Percentiles rank a stretch among this genome's conserved stretches.
These are phyloP conservation scores for Phytopythium ostracodes DNA, from an alignment of 352 stramenopile genomes.

Conservation along the genomic window DNA sequence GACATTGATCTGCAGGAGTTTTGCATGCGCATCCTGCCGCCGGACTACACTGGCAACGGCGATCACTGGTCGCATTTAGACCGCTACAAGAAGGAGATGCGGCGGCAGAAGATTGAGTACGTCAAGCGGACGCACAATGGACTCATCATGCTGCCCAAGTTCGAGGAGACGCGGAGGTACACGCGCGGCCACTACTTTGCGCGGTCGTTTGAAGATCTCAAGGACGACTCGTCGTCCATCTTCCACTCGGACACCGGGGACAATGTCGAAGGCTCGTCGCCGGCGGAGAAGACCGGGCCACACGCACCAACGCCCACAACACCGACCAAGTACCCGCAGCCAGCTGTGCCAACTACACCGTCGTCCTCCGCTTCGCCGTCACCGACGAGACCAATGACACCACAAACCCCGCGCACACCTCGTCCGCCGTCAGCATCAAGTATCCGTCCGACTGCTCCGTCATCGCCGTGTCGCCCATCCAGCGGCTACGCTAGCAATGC, in stretches of 20 bases:
- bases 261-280: neutral
- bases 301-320: conserved; percentile 10
- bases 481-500: neutral
- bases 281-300: conserved; percentile 9
- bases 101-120: conserved; percentile 50
- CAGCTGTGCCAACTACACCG: conserved; percentile 8
- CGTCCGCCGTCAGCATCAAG: conserved; percentile 8
- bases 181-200: conserved; percentile 39
- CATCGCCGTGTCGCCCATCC: neutral
- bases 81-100: conserved; percentile 43
- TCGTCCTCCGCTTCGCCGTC: conserved; percentile 2
- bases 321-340: conserved; percentile 7
- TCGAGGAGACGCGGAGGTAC: conserved; percentile 51
- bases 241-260: neutral
- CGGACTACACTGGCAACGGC: conserved; percentile 76
- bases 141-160: conserved; percentile 54
- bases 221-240: conserved; percentile 14
- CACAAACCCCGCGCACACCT: conserved; percentile 14
- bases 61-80: conserved; percentile 73
- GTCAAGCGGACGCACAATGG: conserved; percentile 63
- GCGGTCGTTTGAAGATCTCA: conserved; percentile 39
- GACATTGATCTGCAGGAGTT: conserved; percentile 85
- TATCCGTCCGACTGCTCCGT: neutral
- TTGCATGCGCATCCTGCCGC: conserved; percentile 66
- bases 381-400: conserved; percentile 11